phyloP scores from a whole-genome alignment of 78 protist genomes.

The Guillardia theta region DNA sequence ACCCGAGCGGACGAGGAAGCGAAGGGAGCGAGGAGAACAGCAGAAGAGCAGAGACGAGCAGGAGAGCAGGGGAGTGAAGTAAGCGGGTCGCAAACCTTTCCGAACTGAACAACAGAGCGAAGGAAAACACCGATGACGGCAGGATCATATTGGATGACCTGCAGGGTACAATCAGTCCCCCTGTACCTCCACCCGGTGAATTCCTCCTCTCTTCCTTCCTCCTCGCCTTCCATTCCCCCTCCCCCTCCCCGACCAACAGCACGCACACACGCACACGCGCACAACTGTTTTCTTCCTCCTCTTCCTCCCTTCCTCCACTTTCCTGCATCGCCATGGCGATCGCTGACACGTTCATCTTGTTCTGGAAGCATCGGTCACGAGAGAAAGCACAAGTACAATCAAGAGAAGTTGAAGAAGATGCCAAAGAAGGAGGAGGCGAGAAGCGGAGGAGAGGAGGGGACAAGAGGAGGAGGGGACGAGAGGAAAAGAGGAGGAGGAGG shows the following conservation, averaged over 20 bases:
- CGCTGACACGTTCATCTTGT: not conserved
- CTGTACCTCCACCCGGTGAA: not conserved
- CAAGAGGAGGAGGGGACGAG: not conserved
- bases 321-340: not conserved
- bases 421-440: no score
- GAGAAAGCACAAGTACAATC: no score
- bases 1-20: no score
- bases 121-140: not conserved
- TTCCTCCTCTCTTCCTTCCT: no score
- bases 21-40: not conserved
- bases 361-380: no score
- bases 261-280: not conserved
- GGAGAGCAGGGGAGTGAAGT: no score
- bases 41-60: no score
- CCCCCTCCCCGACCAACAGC: not conserved
- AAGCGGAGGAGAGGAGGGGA: not conserved
- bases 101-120: slow-evolving; percentile 24
- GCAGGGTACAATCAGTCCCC: not conserved
- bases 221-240: not conserved
- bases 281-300: not conserved
- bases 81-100: not conserved
- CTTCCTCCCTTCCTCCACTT: not conserved
- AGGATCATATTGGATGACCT: not conserved
- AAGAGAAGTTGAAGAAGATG: no score
- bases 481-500: no score